Base-by-base conservation (phyloP, 805 yeast genomes). In the Starmerella bacillaris region DNA sequence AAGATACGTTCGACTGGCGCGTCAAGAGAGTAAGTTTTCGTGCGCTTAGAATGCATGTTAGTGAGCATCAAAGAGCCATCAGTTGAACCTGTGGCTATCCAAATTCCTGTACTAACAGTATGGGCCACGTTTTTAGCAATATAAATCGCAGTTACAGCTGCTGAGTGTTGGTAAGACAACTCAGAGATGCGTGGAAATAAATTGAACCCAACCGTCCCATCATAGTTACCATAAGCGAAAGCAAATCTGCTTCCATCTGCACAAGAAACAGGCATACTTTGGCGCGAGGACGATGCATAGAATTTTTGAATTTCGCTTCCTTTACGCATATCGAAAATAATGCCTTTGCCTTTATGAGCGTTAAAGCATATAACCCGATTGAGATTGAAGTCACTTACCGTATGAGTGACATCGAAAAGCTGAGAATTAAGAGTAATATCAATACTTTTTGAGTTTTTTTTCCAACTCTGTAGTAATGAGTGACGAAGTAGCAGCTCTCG, bases 191-290 rank as follows among this genome's bases (percentile, higher is more conserved):
- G n/a, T n/a, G n/a, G n/a, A n/a, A n/a, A n/a, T n/a, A n/a, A n/a
- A n/a, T n/a, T n/a, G n/a, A n/a, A n/a, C 5, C 40, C 29, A 5
- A 51, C 49, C 8, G 26, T 20, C 8, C 57, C 57, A 27, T 41
- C 40, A 14, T 30, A 31, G 33, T 46, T 39, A 8, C 56, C 57
- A 27, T 39, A 48, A 17, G 50, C 39, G 30, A 53, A 34, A 5
- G 54, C 57, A 28, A 51, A 52, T 30, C 54, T 45, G 9, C 53
- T 47, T 5, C 50, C 51, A 30, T 46, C 53, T 7, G 45, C 35
- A 14, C 38, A 27, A 8, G 42, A 30, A 5, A 44, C 40, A 7
- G 45, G 41, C 18, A 35, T 29, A 18, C 18, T 26, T 33, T 38
- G 35, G 27, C 41, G 20, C 21, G 33, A 30, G 19, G 21, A 30